Evolutionary conservation across 2,329 filamentous ascomycete genomes (phyloP), one percentile per base, ranked within the genome.

Genomic region (Elsinoe arachidis): DNA sequence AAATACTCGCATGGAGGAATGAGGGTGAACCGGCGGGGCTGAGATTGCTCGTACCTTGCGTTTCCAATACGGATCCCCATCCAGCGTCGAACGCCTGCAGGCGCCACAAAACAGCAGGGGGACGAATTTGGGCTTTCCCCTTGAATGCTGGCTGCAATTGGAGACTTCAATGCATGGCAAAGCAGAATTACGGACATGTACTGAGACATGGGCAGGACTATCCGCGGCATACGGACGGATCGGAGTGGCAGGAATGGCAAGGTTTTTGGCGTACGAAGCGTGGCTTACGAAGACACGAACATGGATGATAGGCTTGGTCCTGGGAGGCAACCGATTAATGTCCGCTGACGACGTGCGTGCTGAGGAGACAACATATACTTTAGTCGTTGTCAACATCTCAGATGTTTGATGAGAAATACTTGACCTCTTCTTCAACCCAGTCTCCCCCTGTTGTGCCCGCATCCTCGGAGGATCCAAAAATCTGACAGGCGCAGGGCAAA

Each of bases 1-100:
- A 12, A 52, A 55, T 39, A 58, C 35, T 26, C 49, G 49, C 33
- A 61, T 61, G 60, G 58, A 58, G 23, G 60, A 61, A 14, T 61
- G 37, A 55, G 10, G 33, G 38, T 21, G 34, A 33, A 37, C 35
- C 34, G 34, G 26, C 14, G 23, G n/a, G 46, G 26, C 46, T 34
- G 19, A n/a, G n/a, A 30, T 6, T 34, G 21, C n/a, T n/a, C n/a
- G n/a, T 26, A 3, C 6, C 6, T 26, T 3, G 6, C 23, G 23
- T 3, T 3, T 26, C 6, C 5, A 6, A 34, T 51, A 35, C 46
- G 46, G 46, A 34, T 21, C 51, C 41, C 41, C 41, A 44, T 14
- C 12, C 41, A 21, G 41, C 41, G 17, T 23, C 11, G 15, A 23
- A 21, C 41, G 11, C 17, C 15, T 44, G 19, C 41, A 44, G 41